A percentile compares a stretch with the other conserved stretches of the same genome.
Evolutionary conservation across 139 green algal genomes (phyloP).

Genomic region (Picochlorum sp.): DNA sequence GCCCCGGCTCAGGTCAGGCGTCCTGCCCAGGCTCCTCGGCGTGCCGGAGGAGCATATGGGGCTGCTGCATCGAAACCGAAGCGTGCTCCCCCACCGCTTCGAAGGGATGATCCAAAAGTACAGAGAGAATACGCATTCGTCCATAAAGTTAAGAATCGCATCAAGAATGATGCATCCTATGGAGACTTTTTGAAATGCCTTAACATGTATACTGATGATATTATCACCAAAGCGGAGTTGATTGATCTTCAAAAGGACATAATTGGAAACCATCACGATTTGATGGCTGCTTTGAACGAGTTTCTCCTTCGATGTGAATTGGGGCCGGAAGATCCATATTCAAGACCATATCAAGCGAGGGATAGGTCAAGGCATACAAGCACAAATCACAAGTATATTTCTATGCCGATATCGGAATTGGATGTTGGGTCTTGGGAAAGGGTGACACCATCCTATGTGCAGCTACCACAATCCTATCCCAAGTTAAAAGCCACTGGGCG

Average conservation of each 20-base stretch:
- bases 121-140: conserved; percentile 55
- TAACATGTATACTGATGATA: conserved; percentile 85
- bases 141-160: conserved; percentile 43
- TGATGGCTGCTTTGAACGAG: conserved; percentile 73
- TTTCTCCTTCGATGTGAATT: conserved; percentile 65
- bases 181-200: conserved; percentile 95
- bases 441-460: conserved; percentile 80
- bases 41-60: background rate
- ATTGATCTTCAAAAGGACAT: conserved; percentile 73
- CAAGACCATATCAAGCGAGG: conserved; percentile 13
- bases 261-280: conserved; percentile 71
- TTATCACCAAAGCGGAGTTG: conserved; percentile 83
- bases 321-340: conserved; percentile 26
- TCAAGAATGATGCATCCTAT: conserved; percentile 46
- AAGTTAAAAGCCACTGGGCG: conserved; percentile 25
- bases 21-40: background rate
- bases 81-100: background rate
- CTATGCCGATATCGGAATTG: conserved; percentile 84
- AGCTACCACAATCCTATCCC: conserved; percentile 55
- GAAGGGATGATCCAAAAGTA: conserved; percentile 28
- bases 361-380: conserved; percentile 10
- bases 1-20: conserved; percentile 21
- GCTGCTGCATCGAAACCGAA: background rate
- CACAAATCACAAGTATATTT: conserved; percentile 66
- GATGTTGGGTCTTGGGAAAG: conserved; percentile 62